Evolutionary conservation across 2,329 filamentous ascomycete genomes (phyloP).

Genomic region (Phyllosticta paracitricarpa): DNA sequence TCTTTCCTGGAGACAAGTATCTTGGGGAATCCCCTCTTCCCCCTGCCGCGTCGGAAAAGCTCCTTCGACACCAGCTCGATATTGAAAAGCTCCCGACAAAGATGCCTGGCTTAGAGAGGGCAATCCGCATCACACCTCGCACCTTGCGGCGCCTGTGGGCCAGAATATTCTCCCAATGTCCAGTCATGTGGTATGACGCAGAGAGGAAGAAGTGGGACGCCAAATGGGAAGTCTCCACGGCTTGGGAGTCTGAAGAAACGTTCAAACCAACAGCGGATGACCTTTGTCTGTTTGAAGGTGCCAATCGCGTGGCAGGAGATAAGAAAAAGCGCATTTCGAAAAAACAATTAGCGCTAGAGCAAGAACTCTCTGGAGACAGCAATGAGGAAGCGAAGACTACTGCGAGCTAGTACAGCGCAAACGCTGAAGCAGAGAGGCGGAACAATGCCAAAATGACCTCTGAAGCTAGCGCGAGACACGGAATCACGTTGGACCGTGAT

Average conservation of each 20-base stretch:
- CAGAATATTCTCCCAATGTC: conserved; percentile 31
- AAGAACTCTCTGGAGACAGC: no score
- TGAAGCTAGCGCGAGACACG: background rate
- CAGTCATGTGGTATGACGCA: conserved; percentile 23
- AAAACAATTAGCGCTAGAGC: background rate
- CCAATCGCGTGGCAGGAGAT: background rate
- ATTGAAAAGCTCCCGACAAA: background rate
- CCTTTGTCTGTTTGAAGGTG: background rate
- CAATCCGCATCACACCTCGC: conserved; percentile 30
- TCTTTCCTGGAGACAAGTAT: background rate
- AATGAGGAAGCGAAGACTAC: no score
- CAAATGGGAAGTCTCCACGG: conserved; percentile 20
- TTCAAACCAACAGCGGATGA: background rate
- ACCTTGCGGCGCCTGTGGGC: conserved; percentile 39
- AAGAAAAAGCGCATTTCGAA: background rate
- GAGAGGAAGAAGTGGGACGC: conserved; percentile 21
- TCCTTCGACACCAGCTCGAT: conserved; percentile 2
- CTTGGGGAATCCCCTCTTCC: background rate
- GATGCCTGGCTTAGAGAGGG: conserved; percentile 10
- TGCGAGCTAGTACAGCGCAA: no score
- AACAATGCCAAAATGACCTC: no score
- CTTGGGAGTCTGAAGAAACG: background rate
- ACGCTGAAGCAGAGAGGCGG: no score
- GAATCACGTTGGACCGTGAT: background rate
- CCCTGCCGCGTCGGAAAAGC: background rate